Percentiles rank a stretch among this genome's conserved stretches.
Conservation (phyloP, 345 rosid species). For the Anastatica hierochuntica region DNA sequence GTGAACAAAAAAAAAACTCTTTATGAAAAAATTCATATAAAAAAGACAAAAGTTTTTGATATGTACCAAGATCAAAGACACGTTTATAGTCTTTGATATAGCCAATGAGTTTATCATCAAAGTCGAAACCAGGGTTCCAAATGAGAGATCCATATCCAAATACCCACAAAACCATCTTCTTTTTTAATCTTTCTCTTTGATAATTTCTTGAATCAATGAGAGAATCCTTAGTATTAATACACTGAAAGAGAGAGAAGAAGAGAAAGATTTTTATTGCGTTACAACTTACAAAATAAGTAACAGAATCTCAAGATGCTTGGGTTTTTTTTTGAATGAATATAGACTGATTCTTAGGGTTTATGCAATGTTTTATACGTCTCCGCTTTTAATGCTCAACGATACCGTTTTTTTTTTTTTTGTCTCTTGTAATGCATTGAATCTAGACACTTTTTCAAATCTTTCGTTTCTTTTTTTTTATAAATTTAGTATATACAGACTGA, state of each 20-base stretch:
- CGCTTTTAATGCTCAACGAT: background rate
- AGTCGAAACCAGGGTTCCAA: constrained; percentile 96
- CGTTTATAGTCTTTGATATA: constrained; percentile 75
- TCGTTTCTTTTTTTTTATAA: too few species aligned
- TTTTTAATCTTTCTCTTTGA: background rate
- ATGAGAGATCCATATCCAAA: constrained; percentile 93
- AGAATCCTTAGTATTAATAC: constrained; percentile 6
- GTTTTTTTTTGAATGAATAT: background rate
- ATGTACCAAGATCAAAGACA: constrained; percentile 78
- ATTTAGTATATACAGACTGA: background rate
- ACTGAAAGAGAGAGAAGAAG: background rate
- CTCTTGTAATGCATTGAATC: background rate
- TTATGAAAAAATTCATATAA: too few species aligned
- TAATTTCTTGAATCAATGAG: background rate
- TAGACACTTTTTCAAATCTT: background rate
- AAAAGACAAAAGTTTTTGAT: background rate
- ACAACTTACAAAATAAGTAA: background rate
- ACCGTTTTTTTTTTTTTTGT: background rate
- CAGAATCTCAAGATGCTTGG: background rate
- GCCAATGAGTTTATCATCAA: constrained; percentile 67
- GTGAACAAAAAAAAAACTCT: background rate
- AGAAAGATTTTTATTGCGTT: background rate
- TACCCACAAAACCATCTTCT: constrained; percentile 86
- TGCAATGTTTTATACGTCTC: background rate
- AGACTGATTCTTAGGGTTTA: background rate